A percentile compares a stretch with the other conserved stretches of the same genome.
These are phyloP conservation scores for Ascobolus immersus DNA, from an alignment of 495 filamentous ascomycete genomes.

Conservation along the genomic window DNA sequence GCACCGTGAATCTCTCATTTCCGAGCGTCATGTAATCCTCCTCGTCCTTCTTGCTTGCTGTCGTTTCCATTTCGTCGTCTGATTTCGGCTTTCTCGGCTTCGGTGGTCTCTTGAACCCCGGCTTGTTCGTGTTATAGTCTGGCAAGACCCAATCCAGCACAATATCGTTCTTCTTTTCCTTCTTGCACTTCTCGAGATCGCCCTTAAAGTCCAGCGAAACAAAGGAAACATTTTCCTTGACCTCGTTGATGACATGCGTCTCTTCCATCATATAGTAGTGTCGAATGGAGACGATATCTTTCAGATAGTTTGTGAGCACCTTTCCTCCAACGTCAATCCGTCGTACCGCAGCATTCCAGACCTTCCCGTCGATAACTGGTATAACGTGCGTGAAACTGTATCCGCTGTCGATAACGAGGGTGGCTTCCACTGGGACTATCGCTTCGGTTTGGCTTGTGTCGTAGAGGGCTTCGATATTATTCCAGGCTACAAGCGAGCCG, in stretches of 20 bases:
- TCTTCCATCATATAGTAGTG: slow-evolving; percentile 92
- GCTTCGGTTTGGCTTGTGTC: slow-evolving; percentile 19
- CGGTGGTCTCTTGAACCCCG: slow-evolving; percentile 48
- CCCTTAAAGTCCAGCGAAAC: slow-evolving; percentile 49
- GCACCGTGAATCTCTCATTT: slow-evolving; percentile 77
- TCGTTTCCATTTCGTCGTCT: slow-evolving; percentile 18
- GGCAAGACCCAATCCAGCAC: slow-evolving; percentile 83
- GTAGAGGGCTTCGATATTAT: slow-evolving; percentile 41
- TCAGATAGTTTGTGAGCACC: slow-evolving; percentile 80
- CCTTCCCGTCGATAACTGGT: slow-evolving; percentile 54
- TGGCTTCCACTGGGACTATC: slow-evolving; percentile 43
- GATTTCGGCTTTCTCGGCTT: no score
- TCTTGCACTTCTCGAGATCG: slow-evolving; percentile 39
- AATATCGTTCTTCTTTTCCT: slow-evolving; percentile 31
- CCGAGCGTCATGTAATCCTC: slow-evolving; percentile 71
- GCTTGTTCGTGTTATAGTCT: slow-evolving; percentile 52
- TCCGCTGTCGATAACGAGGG: slow-evolving; percentile 70
- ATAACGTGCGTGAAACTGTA: slow-evolving; percentile 88
- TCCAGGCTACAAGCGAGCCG: slow-evolving; percentile 59
- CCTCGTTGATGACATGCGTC: slow-evolving; percentile 71
- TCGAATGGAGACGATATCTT: slow-evolving; percentile 64
- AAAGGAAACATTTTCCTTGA: slow-evolving; percentile 78
- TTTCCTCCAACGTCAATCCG: slow-evolving; percentile 82
- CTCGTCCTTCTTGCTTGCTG: slow-evolving; percentile 13
- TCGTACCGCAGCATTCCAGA: slow-evolving; percentile 57